These are phyloP conservation scores for Alternaria ventricosa DNA, from an alignment of 2,329 filamentous ascomycete species.

Conservation along the genomic window DNA sequence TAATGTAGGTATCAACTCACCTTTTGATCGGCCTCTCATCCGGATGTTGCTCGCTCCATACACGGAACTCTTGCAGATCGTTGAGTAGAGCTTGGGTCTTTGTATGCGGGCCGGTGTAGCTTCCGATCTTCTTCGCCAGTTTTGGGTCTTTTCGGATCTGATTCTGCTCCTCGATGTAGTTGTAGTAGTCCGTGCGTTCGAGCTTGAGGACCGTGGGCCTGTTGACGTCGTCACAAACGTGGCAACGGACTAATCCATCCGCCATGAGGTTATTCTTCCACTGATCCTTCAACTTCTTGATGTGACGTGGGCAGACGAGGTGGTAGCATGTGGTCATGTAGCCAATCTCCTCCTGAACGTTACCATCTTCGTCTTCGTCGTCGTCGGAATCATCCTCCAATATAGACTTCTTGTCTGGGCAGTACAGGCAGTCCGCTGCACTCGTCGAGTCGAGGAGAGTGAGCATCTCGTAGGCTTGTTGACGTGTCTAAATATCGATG, in stretches of 20 bases:
- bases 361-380: slow-evolving; percentile 59
- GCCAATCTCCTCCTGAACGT: slow-evolving; percentile 65
- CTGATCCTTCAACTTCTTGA: slow-evolving; percentile 64
- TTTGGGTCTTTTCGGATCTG: slow-evolving; percentile 61
- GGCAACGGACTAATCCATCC: slow-evolving; percentile 66
- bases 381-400: slow-evolving; percentile 48
- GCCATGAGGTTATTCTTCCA: slow-evolving; percentile 52
- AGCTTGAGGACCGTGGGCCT: slow-evolving; percentile 72
- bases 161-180: slow-evolving; percentile 62
- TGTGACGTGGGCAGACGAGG: slow-evolving; percentile 78
- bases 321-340: slow-evolving; percentile 89
- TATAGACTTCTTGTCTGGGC: slow-evolving; percentile 64
- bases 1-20: slow-evolving; percentile 21
- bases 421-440: slow-evolving; percentile 71
- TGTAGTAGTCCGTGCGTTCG: slow-evolving; percentile 62
- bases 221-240: slow-evolving; percentile 70
- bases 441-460: slow-evolving; percentile 83
- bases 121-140: slow-evolving; percentile 66
- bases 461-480: slow-evolving; percentile 85
- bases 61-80: slow-evolving; percentile 71
- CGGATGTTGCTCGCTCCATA: slow-evolving; percentile 66
- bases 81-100: slow-evolving; percentile 85
- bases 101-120: slow-evolving; percentile 85
- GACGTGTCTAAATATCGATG: slow-evolving; percentile 54
- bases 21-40: slow-evolving; percentile 80